Conservation (phyloP, 345 rosid species). For the Combretum micranthum region DNA sequence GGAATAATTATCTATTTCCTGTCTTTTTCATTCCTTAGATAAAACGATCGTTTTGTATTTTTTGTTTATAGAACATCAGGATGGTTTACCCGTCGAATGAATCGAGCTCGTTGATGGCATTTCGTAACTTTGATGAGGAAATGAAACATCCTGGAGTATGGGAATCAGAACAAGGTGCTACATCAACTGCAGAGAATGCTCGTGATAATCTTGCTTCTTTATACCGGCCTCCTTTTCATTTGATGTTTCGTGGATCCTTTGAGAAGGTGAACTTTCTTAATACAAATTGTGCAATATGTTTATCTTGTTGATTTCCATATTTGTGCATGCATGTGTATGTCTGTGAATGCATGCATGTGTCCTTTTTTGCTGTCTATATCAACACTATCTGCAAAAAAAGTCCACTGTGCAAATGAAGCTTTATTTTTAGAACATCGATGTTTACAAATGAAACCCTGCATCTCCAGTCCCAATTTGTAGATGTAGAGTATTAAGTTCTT, state of each 20-base stretch:
- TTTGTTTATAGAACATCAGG: constrained; percentile 42
- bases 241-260: constrained; percentile 85
- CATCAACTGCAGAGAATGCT: constrained; percentile 48
- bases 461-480: too few species aligned
- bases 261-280: constrained; percentile 50
- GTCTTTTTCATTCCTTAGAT: too few species aligned
- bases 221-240: constrained; percentile 86
- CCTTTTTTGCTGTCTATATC: too few species aligned
- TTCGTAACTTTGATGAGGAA: constrained; percentile 90
- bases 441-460: too few species aligned
- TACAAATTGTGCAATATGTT: background rate
- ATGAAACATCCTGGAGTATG: constrained; percentile 78
- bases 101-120: constrained; percentile 62
- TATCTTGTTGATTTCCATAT: background rate
- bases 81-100: constrained; percentile 38
- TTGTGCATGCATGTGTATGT: too few species aligned
- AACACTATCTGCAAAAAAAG: too few species aligned
- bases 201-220: constrained; percentile 93
- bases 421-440: too few species aligned
- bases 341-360: too few species aligned
- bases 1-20: too few species aligned
- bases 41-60: too few species aligned
- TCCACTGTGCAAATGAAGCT: too few species aligned
- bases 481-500: too few species aligned
- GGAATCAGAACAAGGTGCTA: constrained; percentile 55